Evolutionary conservation across 179 eudicot genomes (phyloP), one percentile per base, ranked within the genome.

Genomic region (Gypsophila paniculata): DNA sequence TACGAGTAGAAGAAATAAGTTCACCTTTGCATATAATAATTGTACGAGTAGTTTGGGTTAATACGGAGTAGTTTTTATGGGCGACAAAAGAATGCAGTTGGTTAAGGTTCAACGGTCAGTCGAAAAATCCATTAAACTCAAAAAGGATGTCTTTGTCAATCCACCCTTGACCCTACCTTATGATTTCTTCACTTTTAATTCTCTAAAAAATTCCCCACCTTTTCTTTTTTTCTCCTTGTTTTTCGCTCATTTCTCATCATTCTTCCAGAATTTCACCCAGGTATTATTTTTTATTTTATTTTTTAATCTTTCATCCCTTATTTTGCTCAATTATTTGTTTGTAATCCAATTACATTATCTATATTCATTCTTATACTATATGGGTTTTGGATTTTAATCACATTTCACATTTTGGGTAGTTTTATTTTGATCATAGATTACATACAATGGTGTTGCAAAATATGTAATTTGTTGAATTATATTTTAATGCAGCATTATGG

Each of bases 41-140:
- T 39, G n/a, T 15, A 29, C 34, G 34, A 1, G 34, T 29, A 29
- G 34, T 29, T 53, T 15, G 57, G 21, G 18, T 21, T 19, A 54
- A 17, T n/a, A n/a, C n/a, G n/a, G n/a, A n/a, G n/a, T n/a, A 22
- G 36, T 23, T 59, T 59, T 59, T n/a, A n/a, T n/a, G 8, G 51
- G 21, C 60, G 26, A 68, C n/a, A 21, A 68, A 52, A 68, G 42
- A 68, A 19, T 48, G 66, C 44, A 48, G 75, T 76, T 75, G 75
- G 75, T 65, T 74, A 67, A 75, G 72, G 73, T 68, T 69, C 72
- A 83, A 80, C 83, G 83, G 81, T 83, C 75, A 72, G 71, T 80
- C 72, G 71, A 69, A 54, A 29, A 63, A 60, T 34, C 26, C 68
- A 36, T 0, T 15, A 42, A 42, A 44, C 55, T 53, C 38, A 22